Evolutionary conservation across 208 protist genomes (phyloP).

Genomic region (Novymonas esmeraldas): DNA sequence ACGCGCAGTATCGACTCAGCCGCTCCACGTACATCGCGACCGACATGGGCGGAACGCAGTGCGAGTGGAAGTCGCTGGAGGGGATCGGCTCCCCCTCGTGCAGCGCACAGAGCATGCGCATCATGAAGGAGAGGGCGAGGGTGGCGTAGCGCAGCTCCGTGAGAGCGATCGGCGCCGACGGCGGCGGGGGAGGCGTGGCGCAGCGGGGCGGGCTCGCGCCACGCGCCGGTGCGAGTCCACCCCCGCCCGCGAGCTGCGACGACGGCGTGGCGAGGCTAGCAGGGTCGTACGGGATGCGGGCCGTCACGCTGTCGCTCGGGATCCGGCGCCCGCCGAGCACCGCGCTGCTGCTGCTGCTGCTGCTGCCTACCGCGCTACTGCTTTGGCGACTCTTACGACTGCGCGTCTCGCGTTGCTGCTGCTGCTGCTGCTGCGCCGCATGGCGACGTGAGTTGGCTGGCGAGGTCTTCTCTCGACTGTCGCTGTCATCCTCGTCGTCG

Average conservation of each 20-base stretch:
- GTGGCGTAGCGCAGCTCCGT: conserved; percentile 39
- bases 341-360: neutral
- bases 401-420: conserved; percentile 2
- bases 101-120: conserved; percentile 63
- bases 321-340: conserved; percentile 10
- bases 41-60: conserved; percentile 75
- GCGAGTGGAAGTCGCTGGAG: conserved; percentile 80
- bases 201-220: conserved; percentile 20
- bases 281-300: conserved; percentile 33
- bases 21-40: conserved; percentile 85
- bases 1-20: conserved; percentile 79
- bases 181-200: conserved; percentile 18
- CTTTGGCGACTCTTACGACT: conserved; percentile 6
- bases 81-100: conserved; percentile 59
- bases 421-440: conserved; percentile 3
- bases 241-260: neutral
- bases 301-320: conserved; percentile 33
- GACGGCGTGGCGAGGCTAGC: conserved; percentile 14
- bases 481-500: neutral
- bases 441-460: neutral
- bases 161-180: conserved; percentile 11
- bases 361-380: neutral
- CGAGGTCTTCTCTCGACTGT: neutral
- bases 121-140: conserved; percentile 49
- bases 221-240: neutral